These are phyloP conservation scores for Colletotrichum karsti DNA, from an alignment of 2,329 filamentous ascomycete species.

Conservation along the genomic window DNA sequence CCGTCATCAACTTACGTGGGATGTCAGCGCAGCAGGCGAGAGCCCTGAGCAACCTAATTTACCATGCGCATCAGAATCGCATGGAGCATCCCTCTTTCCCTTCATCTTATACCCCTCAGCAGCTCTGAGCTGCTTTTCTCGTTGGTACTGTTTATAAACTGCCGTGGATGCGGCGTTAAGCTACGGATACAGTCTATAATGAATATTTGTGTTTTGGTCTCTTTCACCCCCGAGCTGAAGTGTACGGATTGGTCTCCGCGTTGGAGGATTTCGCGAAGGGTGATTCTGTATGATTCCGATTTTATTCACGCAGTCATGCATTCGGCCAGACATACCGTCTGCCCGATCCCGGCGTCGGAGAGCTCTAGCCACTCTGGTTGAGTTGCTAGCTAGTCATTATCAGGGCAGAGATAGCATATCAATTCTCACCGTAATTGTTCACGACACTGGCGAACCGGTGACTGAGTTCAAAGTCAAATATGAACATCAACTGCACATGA, in stretches of 20 bases:
- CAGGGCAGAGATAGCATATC: background rate
- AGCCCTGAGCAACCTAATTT: background rate
- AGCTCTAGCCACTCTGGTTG: background rate
- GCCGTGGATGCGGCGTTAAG: background rate
- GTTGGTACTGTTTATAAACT: slow-evolving; percentile 6
- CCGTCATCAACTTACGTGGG: too few relatives aligned
- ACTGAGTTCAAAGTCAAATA: too few relatives aligned
- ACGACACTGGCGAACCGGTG: too few relatives aligned
- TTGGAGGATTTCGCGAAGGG: background rate
- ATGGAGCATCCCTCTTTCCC: background rate
- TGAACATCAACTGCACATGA: too few relatives aligned
- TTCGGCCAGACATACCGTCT: background rate
- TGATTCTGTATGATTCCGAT: background rate
- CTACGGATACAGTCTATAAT: slow-evolving; percentile 16
- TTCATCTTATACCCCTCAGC: slow-evolving; percentile 27
- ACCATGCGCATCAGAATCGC: background rate
- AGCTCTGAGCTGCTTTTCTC: slow-evolving; percentile 24
- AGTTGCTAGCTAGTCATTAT: background rate
- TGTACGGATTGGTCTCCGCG: background rate
- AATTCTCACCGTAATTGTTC: background rate
- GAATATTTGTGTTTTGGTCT: background rate
- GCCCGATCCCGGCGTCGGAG: background rate
- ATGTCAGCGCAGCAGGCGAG: background rate
- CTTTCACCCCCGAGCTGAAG: background rate
- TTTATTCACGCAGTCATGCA: background rate